Base-by-base conservation (phyloP, 805 yeast genomes). In the Pichia nakasei region DNA sequence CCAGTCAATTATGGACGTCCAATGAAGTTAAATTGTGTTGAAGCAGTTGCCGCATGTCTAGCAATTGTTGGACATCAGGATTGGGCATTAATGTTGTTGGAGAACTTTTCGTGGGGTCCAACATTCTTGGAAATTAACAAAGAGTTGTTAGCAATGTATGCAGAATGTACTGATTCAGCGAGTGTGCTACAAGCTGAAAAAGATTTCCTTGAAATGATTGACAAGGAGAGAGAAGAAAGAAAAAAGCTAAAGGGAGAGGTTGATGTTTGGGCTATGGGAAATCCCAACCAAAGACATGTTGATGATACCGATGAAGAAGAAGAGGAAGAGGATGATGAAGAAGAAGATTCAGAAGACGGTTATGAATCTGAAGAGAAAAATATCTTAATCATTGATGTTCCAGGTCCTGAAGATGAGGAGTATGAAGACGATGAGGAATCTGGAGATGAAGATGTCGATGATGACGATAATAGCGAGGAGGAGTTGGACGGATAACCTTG, bases 1-100 rank as follows among this genome's bases (percentile, higher is more conserved):
- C 95, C 96, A 26, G 97, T 94, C 8, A 93, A 93, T 62, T 93
- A 93, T 56, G 98, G 98, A 5, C 74, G 83, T 54, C 97, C 98
- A 0, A 89, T 97, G 97, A 76, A 80, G 54, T 67, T 93, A 45
- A 93, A 93, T 63, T 93, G 98, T 63, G 98, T 87, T 6, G 98
- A 93, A 60, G 98, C 98, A 0, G 66, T 93, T 34, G 98, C 98
- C 2, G 97, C 98, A 0, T 87, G 96, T 56, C 83, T 93, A 58
- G 95, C 95, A 1, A 89, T 93, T 45, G 91, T 88, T 2, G 97
- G 97, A 0, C 89, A 79, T 51, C 66, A 67, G 37, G 97, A 89
- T 51, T 87, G 94, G 95, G 97, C 98, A 0, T 75, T 72, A 19
- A 73, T 76, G 48, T 70, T 91, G 17, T 64, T 93, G 49, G 71